These are phyloP conservation scores for Talinum fruticosum DNA, from an alignment of 148 eudicot species.

Conservation along the genomic window DNA sequence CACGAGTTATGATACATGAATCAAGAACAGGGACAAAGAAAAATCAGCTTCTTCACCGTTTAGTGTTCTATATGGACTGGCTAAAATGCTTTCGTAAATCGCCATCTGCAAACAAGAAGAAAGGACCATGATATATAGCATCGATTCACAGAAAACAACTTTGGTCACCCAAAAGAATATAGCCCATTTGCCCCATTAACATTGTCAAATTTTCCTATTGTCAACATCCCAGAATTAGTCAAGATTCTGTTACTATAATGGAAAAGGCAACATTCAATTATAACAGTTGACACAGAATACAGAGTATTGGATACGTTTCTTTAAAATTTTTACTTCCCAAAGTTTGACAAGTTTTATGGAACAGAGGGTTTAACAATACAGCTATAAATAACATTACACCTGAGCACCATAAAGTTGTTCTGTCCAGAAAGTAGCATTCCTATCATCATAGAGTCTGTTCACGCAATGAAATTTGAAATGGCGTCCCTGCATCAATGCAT, in stretches of 20 bases:
- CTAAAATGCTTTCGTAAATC: conserved; percentile 77
- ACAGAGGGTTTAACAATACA: background rate
- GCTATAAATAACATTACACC: conserved; percentile 40
- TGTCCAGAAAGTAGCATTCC: conserved; percentile 80
- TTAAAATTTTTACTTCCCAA: background rate
- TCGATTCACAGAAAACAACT: background rate
- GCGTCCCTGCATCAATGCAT: conserved; percentile 62
- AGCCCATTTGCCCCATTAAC: background rate
- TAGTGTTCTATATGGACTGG: conserved; percentile 80
- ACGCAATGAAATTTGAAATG: conserved; percentile 87
- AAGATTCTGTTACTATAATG: background rate
- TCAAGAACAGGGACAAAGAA: conserved; percentile 89
- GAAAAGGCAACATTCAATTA: background rate
- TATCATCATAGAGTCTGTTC: conserved; percentile 76
- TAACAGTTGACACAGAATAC: background rate
- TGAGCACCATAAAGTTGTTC: conserved; percentile 96
- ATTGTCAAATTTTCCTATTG: background rate
- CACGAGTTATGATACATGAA: conserved; percentile 87
- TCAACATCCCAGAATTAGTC: background rate
- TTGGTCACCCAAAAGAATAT: background rate
- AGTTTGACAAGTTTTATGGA: background rate
- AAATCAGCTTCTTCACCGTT: conserved; percentile 95
- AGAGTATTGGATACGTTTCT: background rate
- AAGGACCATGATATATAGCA: conserved; percentile 1
- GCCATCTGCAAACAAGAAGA: conserved; percentile 67